A percentile compares a stretch with the other conserved stretches of the same genome.
Evolutionary conservation across 2,329 filamentous ascomycete species (phyloP).

Genomic region (Magnaporthiopsis rhizophila): DNA sequence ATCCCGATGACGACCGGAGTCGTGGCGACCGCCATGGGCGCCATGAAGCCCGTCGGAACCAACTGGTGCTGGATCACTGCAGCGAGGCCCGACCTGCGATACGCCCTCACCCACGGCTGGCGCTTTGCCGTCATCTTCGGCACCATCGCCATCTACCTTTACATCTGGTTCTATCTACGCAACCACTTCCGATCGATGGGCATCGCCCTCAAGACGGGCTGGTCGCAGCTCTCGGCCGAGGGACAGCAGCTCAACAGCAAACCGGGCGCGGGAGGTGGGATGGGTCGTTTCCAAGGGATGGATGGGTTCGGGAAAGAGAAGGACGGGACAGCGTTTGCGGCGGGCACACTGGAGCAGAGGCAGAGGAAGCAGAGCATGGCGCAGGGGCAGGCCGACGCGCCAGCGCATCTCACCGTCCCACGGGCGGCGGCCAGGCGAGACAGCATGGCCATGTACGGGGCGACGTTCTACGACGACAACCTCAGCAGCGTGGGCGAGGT

Average conservation of each 20-base stretch:
- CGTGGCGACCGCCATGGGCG: conserved; percentile 20
- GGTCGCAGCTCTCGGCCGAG: neutral
- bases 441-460: neutral
- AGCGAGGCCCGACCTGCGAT: conserved; percentile 3
- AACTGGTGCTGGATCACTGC: conserved; percentile 7
- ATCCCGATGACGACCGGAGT: conserved; percentile 29
- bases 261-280: too few relatives aligned
- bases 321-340: neutral
- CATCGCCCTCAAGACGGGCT: neutral
- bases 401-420: neutral
- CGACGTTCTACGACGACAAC: conserved; percentile 2
- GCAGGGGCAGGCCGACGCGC: neutral
- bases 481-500: neutral
- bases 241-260: neutral
- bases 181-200: conserved; percentile 2
- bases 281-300: neutral
- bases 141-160: conserved; percentile 4
- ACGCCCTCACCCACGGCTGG: conserved; percentile 6
- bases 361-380: neutral
- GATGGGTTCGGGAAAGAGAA: neutral
- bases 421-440: too few relatives aligned
- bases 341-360: neutral
- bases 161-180: conserved; percentile 4
- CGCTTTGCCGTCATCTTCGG: conserved; percentile 2
- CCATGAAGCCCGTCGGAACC: conserved; percentile 23